Evolutionary conservation across 805 yeast species (phyloP), one percentile per base, ranked within the genome.

Genomic region (Candida qinlingensis): DNA sequence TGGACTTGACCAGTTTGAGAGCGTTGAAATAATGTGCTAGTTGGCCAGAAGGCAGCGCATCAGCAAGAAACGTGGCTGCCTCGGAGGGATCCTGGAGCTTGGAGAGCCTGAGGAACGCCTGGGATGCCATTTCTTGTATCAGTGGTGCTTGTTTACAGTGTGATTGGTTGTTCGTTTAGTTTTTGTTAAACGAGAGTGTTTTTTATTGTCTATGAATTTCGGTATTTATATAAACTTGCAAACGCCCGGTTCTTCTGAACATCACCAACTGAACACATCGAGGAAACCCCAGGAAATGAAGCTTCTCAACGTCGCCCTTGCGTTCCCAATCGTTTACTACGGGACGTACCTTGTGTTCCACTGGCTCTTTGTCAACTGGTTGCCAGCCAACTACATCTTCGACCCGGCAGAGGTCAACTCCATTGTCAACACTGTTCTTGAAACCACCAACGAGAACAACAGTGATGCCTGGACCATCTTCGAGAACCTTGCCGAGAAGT

Each of bases 361-460:
- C 61, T 59, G 56, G 44, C 60, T 78, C 34, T 80, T 71, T 67
- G 62, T 70, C 58, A 73, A 79, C 26, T 85, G 89, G 86, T 76
- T 91, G 47, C 96, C 96, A 34, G 58, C 61, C 12, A 71, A 75
- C 59, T 92, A 77, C 67, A 73, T 82, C 40, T 92, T 92, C 63
- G 94, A 92, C 63, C 77, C 77, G 41, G 70, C 67, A 6, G 77
- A 73, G 6, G 67, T 92, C 51, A 85, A 81, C 60, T 62, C 64
- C 45, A 64, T 92, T 45, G 80, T 82, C 45, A 71, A 76, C 55
- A 76, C 73, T 30, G 82, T 79, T 5, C 63, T 87, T 43, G 66
- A 68, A 9, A 69, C 38, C 4, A 67, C 41, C 73, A 85, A 53
- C 76, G 81, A 41, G 80, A 79, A 34, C 38, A 44, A 44, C 36